Percentiles rank a stretch among this genome's conserved stretches.
phyloP scores from a whole-genome alignment of 192 early-diverging fungal genomes.

The Pilobolus umbonatus region DNA sequence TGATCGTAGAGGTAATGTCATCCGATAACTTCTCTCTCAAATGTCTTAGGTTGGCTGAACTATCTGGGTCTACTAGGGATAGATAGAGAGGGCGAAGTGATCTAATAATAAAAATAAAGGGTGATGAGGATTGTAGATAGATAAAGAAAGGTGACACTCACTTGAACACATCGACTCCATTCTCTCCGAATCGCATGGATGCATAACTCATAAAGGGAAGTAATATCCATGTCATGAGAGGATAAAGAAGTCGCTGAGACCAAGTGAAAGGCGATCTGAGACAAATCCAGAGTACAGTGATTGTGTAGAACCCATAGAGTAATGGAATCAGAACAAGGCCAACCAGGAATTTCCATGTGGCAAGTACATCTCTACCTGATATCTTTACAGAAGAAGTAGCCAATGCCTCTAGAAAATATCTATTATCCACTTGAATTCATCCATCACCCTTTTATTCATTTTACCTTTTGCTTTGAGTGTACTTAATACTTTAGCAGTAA shows the following conservation, averaged over 20 bases:
- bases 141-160: conserved; percentile 17
- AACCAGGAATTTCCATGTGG: conserved; percentile 92
- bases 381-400: conserved; percentile 90
- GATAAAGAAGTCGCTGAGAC: conserved; percentile 34
- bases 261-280: conserved; percentile 25
- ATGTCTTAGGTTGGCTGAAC: conserved; percentile 61
- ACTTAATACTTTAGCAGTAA: conserved; percentile 50
- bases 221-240: conserved; percentile 40
- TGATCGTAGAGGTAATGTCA: conserved; percentile 75
- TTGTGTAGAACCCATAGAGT: conserved; percentile 66
- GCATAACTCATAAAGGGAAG: conserved; percentile 70
- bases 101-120: conserved; percentile 35
- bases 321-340: conserved; percentile 69
- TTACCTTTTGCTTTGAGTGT: conserved; percentile 50
- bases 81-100: conserved; percentile 86
- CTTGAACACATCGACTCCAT: conserved; percentile 71
- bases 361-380: conserved; percentile 89
- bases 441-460: not conserved
- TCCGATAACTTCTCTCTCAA: conserved; percentile 69
- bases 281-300: conserved; percentile 50
- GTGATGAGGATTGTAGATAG: not conserved
- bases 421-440: not conserved
- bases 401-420: conserved; percentile 57
- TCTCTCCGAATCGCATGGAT: conserved; percentile 69
- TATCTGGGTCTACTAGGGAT: conserved; percentile 53